A percentile compares a stretch with the other conserved stretches of the same genome.
Conservation (phyloP, 1,284 basidiomycete species). For the Moesziomyces parantarcticus region DNA sequence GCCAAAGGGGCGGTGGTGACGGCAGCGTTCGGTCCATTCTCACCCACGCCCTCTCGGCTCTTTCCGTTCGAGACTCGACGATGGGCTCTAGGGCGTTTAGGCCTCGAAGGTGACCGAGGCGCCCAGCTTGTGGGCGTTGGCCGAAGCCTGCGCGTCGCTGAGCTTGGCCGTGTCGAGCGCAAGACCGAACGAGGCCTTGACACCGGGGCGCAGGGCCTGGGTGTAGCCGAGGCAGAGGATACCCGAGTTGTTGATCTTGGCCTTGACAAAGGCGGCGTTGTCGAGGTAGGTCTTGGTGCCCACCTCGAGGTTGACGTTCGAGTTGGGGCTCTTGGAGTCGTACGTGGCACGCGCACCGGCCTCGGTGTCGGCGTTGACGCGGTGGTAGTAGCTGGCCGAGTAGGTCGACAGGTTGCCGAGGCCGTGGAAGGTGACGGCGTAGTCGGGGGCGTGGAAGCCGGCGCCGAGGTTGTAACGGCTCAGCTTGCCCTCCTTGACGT, state of each 20-base stretch:
- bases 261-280: slow-evolving; percentile 90
- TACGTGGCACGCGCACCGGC: slow-evolving; percentile 90
- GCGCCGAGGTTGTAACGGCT: slow-evolving; percentile 90
- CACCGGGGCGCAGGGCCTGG: slow-evolving; percentile 76
- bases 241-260: slow-evolving; percentile 93
- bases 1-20: slow-evolving; percentile 8
- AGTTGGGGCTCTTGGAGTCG: slow-evolving; percentile 85
- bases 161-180: slow-evolving; percentile 68
- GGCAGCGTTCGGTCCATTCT: slow-evolving; percentile 10
- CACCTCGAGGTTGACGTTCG: slow-evolving; percentile 91
- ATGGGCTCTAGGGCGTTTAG: slow-evolving; percentile 26
- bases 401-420: slow-evolving; percentile 94
- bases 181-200: slow-evolving; percentile 88
- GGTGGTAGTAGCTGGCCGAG: slow-evolving; percentile 98
- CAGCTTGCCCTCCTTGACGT: slow-evolving; percentile 91
- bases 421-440: slow-evolving; percentile 93
- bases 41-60: background rate
- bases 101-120: slow-evolving; percentile 73
- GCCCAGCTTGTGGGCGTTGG: slow-evolving; percentile 72
- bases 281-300: slow-evolving; percentile 91
- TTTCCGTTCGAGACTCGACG: too few relatives aligned
- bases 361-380: slow-evolving; percentile 92
- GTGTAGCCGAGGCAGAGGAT: slow-evolving; percentile 66
- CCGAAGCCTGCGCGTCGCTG: slow-evolving; percentile 61
- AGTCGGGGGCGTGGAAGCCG: slow-evolving; percentile 95